Base-by-base conservation (phyloP, 441 rosid genomes). In the Erodium moschatum region DNA sequence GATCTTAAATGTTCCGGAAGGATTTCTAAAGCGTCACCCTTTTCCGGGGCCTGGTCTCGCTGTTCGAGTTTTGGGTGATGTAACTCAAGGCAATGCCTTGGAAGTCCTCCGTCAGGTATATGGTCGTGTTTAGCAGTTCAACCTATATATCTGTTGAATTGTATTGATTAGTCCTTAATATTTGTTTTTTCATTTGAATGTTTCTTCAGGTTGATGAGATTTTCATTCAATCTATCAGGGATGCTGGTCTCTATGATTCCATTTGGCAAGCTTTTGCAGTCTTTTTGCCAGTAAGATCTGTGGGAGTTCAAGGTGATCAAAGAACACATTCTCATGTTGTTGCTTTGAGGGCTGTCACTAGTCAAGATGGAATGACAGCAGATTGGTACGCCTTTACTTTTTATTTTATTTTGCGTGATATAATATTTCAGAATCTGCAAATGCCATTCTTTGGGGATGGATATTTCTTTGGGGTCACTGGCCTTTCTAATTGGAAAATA, bases 211-310 rank as follows among this genome's bases (percentile, higher is more conserved):
- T 89, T 73, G 98, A 91, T 82, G 98, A 93, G 77, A 89, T 93
- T 29, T 93, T 91, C 75, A 89, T 93, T 73, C 97, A 93, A 71
- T 86, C 97, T 35, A 91, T 94, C 74, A 91, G 87, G 81, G 94
- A 94, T 66, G 99, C 92, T 0, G 96, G 97, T 70, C 89, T 93
- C 6, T 93, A 89, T 61, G 96, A 91, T 81, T 72, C 72, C 20
- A 91, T 94, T 68, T 91, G 97, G 97, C 97, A 91, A 87, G 97
- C 98, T 75, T 94, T 91, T 69, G 97, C 92, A n/a, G 97, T 91
- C 68, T 91, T 88, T 83, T 81, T 91, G 77, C 97, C 97, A 13
- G 81, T 89, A 67, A 84, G 85, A 77, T 88, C 96, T 27, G 96
- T 91, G 72, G 98, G 96, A 79, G 96, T 93, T 76, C 98, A 88